Conservation (phyloP, 176 grass and related monocot species). For the Bonia amplexicaulis region DNA sequence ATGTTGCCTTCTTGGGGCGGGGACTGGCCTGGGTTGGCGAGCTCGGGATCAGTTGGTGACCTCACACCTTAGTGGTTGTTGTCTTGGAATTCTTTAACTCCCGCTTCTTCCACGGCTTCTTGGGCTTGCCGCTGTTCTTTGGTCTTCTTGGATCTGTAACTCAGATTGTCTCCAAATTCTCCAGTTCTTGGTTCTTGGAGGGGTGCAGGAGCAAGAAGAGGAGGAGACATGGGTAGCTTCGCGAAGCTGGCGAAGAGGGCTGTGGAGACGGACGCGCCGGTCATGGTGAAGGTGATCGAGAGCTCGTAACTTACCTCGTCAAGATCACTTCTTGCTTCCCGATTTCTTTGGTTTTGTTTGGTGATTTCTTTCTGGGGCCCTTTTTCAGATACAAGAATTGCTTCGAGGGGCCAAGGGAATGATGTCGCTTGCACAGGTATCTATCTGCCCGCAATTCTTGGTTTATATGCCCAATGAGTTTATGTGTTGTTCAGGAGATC, state of each 20-base stretch:
- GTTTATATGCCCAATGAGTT: neutral
- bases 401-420: constrained; percentile 51
- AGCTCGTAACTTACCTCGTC: neutral
- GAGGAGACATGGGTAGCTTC: constrained; percentile 53
- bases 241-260: constrained; percentile 61
- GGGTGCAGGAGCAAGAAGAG: neutral
- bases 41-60: constrained; percentile 35
- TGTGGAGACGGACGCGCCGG: constrained; percentile 75
- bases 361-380: neutral
- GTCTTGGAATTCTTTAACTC: constrained; percentile 26
- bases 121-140: constrained; percentile 3
- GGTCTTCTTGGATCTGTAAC: constrained; percentile 43
- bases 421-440: constrained; percentile 90
- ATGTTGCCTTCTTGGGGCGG: neutral
- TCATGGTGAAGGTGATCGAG: constrained; percentile 79
- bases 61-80: constrained; percentile 18
- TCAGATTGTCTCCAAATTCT: neutral
- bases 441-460: neutral
- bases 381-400: constrained; percentile 78
- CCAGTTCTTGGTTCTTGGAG: constrained; percentile 27
- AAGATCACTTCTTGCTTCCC: neutral
- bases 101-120: constrained; percentile 2
- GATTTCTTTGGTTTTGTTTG: constrained; percentile 14
- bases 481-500: neutral
- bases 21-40: constrained; percentile 17